Evolutionary conservation across 345 rosid genomes (phyloP), one percentile per base, ranked within the genome.

Genomic region (Cardamine occulta): DNA sequence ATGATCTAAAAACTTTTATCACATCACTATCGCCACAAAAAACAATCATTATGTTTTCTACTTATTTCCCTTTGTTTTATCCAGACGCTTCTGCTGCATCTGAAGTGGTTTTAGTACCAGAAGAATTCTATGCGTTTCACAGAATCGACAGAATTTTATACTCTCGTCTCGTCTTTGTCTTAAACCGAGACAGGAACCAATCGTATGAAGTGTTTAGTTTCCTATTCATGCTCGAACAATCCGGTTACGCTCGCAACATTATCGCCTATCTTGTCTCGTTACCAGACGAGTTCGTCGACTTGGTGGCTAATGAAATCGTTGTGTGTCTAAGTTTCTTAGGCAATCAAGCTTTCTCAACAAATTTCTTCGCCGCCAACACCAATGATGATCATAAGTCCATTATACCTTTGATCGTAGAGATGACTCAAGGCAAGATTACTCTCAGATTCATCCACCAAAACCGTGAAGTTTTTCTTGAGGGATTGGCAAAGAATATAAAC

Each of bases 151-250:
- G 96, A 37, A 3, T 0, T 5, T 71, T 88, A 1, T 92, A 80
- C 81, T 14, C 45, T 4, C 74, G 88, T 40, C 86, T 92, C 0
- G 82, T 82, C 37, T 31, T 75, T 51, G 14, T 1, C 14, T 87
- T 92, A 13, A 47, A 68, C 53, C 86, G 86, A 21, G 85, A 86
- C 71, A 79, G 76, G 1, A 24, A 24, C 10, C 75, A 84, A n/a
- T 80, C 97, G 6, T 23, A 76, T 68, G 83, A 81, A 6, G 84
- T 85, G 53, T 44, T 87, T 76, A 88, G 81, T 0, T 65, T 90
- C 2, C 80, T 85, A 83, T 19, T 81, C 5, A 84, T 88, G 84
- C 84, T 92, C 0, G 97, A 92, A 62, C 80, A 78, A n/a, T 6
- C 66, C 2, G 24, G 71, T 0, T 37, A 45, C 29, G 67, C 65